Evolutionary conservation across 1,284 basidiomycete species (phyloP), one percentile per base, ranked within the genome.

Genomic region (Apiotrichum gamsii): DNA sequence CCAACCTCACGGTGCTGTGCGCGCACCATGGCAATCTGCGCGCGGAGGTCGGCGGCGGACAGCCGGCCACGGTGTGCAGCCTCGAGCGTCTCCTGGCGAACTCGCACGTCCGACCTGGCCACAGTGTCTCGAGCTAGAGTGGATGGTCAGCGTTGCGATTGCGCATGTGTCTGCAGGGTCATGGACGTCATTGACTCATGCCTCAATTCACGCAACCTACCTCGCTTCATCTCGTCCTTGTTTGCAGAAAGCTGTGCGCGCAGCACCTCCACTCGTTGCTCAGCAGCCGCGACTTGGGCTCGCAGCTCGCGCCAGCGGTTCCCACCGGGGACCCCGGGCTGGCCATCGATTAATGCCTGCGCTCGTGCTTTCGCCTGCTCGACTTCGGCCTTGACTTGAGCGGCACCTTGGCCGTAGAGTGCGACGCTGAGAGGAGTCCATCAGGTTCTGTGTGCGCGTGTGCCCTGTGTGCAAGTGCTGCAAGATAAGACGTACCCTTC

Each of bases 401-500:
- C n/a, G n/a, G n/a, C n/a, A n/a, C n/a, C n/a, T n/a, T n/a, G n/a
- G n/a, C n/a, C n/a, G n/a, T n/a, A n/a, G n/a, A n/a, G n/a, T n/a
- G n/a, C n/a, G n/a, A n/a, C n/a, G n/a, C n/a, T n/a, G n/a, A n/a
- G n/a, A n/a, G n/a, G n/a, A n/a, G n/a, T n/a, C n/a, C n/a, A n/a
- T n/a, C n/a, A n/a, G n/a, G n/a, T n/a, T n/a, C n/a, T n/a, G n/a
- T n/a, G n/a, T n/a, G 21, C n/a, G 51, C 45, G 18, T 30, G 34
- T 19, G 49, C 23, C 4, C 46, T 40, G 19, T 43, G 43, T 10
- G 54, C 38, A 39, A 56, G 56, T 8, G 48, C 34, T 14, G 41
- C 43, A 25, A 60, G 53, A n/a, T n/a, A n/a, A 11, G 14, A 51
- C 64, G 20, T 25, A 67, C 65, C 65, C 62, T 52, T 65, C 50